These are phyloP conservation scores for Zasmidium citrigriseum DNA, from an alignment of 2,329 filamentous ascomycete species.

Conservation along the genomic window DNA sequence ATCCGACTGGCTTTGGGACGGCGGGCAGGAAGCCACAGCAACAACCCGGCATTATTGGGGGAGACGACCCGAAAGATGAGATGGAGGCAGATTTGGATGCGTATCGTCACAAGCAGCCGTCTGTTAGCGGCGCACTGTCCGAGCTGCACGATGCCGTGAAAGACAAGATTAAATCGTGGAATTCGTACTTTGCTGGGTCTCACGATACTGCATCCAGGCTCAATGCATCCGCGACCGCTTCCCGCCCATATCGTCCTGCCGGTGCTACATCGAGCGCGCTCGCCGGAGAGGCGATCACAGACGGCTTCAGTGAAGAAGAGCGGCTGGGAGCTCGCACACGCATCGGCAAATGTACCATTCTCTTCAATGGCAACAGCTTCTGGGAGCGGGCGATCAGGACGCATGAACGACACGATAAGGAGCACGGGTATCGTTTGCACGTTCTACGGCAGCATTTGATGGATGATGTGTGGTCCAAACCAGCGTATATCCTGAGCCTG, in stretches of 20 bases:
- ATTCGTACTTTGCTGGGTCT: slow-evolving; percentile 19
- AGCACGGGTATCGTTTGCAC: slow-evolving; percentile 45
- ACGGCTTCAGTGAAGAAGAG: slow-evolving; percentile 30
- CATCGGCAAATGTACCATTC: slow-evolving; percentile 43
- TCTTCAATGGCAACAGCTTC: slow-evolving; percentile 40
- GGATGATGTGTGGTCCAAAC: slow-evolving; percentile 48
- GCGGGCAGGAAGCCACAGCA: neutral
- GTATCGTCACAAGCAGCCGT: slow-evolving; percentile 20
- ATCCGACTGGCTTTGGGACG: slow-evolving; percentile 26
- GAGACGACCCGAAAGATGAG: slow-evolving; percentile 17
- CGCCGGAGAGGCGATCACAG: slow-evolving; percentile 24
- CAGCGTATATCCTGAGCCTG: slow-evolving; percentile 45
- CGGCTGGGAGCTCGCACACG: slow-evolving; percentile 33
- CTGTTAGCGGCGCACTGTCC: slow-evolving; percentile 34
- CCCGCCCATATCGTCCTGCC: neutral
- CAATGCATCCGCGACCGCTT: slow-evolving; percentile 1
- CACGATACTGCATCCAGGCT: neutral
- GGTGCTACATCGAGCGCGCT: neutral
- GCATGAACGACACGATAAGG: slow-evolving; percentile 42
- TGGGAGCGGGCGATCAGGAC: slow-evolving; percentile 45
- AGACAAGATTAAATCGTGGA: slow-evolving; percentile 35
- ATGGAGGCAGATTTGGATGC: slow-evolving; percentile 5
- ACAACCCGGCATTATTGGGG: slow-evolving; percentile 22
- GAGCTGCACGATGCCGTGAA: slow-evolving; percentile 36
- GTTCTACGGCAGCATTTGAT: slow-evolving; percentile 45